These are phyloP conservation scores for Rhodotorula mucilaginosa DNA, from an alignment of 1,284 basidiomycete genomes.

Conservation along the genomic window DNA sequence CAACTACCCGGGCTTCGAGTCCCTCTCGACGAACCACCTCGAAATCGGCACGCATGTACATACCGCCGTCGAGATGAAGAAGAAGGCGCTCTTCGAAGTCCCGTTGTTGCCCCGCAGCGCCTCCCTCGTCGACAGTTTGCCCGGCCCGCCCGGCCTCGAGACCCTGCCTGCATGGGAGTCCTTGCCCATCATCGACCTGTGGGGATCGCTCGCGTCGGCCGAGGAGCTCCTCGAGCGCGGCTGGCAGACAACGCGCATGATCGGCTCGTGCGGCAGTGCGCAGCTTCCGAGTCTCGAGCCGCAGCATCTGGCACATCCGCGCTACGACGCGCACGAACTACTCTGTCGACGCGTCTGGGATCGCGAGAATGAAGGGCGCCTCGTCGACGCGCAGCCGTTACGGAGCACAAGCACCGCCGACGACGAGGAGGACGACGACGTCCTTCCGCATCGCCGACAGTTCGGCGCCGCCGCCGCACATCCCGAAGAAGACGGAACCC, in stretches of 20 bases:
- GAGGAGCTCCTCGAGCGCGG: conserved; percentile 54
- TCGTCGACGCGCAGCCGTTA: conserved; percentile 31
- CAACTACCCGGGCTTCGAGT: conserved; percentile 66
- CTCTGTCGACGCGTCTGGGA: conserved; percentile 46
- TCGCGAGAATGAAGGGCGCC: conserved; percentile 17
- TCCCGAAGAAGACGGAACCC: background rate
- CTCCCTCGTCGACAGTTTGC: conserved; percentile 58
- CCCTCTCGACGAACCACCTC: conserved; percentile 78
- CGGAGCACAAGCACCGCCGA: background rate
- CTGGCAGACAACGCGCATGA: conserved; percentile 32
- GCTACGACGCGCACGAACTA: conserved; percentile 50
- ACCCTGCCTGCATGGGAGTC: conserved; percentile 58
- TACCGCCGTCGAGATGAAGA: conserved; percentile 49
- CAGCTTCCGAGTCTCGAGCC: conserved; percentile 16
- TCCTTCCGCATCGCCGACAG: background rate
- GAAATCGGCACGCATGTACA: conserved; percentile 76
- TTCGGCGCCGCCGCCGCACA: background rate
- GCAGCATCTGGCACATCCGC: conserved; percentile 11
- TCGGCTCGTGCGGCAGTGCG: conserved; percentile 33
- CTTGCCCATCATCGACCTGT: conserved; percentile 68
- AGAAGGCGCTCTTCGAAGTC: conserved; percentile 63
- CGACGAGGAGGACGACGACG: background rate
- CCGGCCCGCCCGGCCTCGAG: conserved; percentile 47
- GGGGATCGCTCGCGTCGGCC: conserved; percentile 58
- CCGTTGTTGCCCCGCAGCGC: conserved; percentile 58